phyloP scores from a whole-genome alignment of 345 rosid genomes.

The Nasturtium officinale region DNA sequence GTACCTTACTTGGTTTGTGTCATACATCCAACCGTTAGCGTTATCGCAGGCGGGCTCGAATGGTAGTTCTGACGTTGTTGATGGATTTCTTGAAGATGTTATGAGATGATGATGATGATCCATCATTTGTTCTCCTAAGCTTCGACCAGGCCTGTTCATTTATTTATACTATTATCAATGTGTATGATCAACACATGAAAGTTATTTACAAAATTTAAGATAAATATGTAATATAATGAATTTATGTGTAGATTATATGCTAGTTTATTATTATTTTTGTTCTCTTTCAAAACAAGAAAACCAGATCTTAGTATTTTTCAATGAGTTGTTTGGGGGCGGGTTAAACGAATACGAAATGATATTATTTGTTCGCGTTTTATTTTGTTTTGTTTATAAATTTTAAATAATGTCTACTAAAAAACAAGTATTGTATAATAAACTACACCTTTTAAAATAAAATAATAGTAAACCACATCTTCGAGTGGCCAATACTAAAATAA shows the following conservation, averaged over 20 bases:
- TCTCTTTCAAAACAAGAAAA: background rate
- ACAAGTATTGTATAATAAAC: background rate
- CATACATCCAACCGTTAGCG: constrained; percentile 48
- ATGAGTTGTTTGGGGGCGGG: no score
- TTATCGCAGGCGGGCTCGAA: constrained; percentile 52
- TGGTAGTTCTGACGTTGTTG: constrained; percentile 41
- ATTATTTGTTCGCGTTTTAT: background rate
- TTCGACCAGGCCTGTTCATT: constrained; percentile 51
- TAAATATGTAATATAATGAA: background rate
- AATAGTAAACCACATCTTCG: constrained; percentile 12
- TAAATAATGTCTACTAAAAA: background rate
- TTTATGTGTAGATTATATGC: background rate
- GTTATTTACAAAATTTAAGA: background rate
- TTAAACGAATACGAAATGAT: background rate
- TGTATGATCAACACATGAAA: background rate
- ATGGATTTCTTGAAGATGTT: constrained; percentile 53
- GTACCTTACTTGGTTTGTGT: constrained; percentile 46
- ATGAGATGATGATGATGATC: constrained; percentile 42
- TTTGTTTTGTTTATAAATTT: background rate
- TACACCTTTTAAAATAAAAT: background rate
- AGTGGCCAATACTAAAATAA: constrained; percentile 35
- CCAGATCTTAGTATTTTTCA: background rate
- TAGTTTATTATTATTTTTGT: background rate
- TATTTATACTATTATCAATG: background rate
- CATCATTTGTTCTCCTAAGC: constrained; percentile 56